Conservation (phyloP, 2,329 filamentous ascomycete genomes). For the Monilinia vaccinii-corymbosi region DNA sequence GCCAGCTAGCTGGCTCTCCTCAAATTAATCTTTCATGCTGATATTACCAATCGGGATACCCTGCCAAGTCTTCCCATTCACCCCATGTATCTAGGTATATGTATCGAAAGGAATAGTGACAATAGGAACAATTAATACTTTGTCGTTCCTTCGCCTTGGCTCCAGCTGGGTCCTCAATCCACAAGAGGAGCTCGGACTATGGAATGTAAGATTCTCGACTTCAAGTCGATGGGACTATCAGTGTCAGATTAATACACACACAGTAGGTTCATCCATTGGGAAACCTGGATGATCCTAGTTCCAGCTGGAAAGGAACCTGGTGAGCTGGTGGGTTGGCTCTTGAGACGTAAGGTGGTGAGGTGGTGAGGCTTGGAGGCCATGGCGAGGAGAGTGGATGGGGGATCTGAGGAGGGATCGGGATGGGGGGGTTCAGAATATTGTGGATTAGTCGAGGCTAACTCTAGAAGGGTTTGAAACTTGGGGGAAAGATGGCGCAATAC, state of each 20-base stretch:
- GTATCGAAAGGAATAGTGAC: no score
- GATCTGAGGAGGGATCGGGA: conserved; percentile 23
- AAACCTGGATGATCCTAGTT: no score
- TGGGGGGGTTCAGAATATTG: not conserved
- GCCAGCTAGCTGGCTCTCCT: not conserved
- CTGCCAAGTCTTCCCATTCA: not conserved
- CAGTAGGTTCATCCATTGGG: no score
- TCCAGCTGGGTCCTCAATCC: no score
- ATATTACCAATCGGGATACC: not conserved
- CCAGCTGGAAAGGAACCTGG: not conserved
- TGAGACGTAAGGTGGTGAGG: not conserved
- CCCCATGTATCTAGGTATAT: no score
- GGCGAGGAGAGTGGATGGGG: not conserved
- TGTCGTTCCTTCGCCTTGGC: no score
- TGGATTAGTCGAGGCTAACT: not conserved
- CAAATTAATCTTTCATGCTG: not conserved
- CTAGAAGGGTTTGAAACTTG: conserved; percentile 4
- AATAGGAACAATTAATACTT: no score
- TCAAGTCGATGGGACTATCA: no score
- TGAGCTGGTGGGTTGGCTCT: not conserved
- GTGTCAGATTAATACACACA: no score
- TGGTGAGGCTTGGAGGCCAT: not conserved
- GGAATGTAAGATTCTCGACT: no score
- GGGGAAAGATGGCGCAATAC: not conserved
- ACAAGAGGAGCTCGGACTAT: no score